A percentile compares a stretch with the other conserved stretches of the same genome.
Evolutionary conservation across 2,329 filamentous ascomycete genomes (phyloP).

Genomic region (Orbilia blumenaviensis): DNA sequence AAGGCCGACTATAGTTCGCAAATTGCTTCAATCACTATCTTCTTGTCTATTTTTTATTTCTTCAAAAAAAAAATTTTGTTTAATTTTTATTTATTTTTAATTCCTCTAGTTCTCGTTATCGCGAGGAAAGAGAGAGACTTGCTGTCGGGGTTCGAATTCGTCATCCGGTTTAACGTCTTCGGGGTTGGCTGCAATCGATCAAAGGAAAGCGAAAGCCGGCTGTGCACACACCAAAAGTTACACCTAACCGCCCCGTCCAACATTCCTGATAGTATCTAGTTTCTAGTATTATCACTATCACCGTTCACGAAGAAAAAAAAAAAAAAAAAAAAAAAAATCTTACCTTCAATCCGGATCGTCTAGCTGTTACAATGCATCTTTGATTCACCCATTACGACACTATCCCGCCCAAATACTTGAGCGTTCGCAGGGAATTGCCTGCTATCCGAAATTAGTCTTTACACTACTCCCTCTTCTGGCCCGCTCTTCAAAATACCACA

Average conservation of each 20-base stretch:
- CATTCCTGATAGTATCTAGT: conserved; percentile 4
- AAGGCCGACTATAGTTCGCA: conserved; percentile 14
- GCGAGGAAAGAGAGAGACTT: no score
- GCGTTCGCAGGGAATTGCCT: conserved; percentile 13
- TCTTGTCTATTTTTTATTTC: no score
- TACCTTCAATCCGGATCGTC: no score
- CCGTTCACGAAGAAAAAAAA: no score
- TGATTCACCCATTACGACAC: conserved; percentile 38
- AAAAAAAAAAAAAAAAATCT: no score
- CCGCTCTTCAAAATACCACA: conserved; percentile 26
- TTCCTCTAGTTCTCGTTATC: background rate
- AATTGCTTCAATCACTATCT: background rate
- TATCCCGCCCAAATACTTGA: conserved; percentile 3
- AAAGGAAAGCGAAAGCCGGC: no score
- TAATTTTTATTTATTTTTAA: no score
- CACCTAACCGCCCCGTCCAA: background rate
- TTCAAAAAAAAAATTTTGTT: no score
- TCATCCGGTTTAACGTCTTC: conserved; percentile 8
- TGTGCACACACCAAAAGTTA: no score
- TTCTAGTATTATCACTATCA: background rate
- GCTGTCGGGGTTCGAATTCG: conserved; percentile 1
- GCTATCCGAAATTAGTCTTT: conserved; percentile 5
- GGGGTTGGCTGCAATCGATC: conserved; percentile 31
- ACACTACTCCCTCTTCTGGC: conserved; percentile 2
- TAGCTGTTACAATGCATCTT: conserved; percentile 38